A percentile compares a stretch with the other conserved stretches of the same genome.
phyloP scores from a whole-genome alignment of 306 rosid genomes.

The Fagus crenata region DNA sequence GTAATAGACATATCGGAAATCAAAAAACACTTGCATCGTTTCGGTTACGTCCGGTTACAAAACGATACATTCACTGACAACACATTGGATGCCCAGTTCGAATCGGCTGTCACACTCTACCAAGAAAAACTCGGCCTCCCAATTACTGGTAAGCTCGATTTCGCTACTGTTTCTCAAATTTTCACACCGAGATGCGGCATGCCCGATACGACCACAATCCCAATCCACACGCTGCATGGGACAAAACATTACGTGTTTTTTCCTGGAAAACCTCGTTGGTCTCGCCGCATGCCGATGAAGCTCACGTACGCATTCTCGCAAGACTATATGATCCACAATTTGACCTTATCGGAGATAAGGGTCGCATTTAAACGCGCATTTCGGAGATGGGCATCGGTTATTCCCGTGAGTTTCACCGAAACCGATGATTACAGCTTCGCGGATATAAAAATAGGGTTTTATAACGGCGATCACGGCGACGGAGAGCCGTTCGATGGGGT shows the following conservation, averaged over 20 bases:
- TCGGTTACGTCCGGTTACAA: slow-evolving; percentile 41
- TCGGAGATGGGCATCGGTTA: slow-evolving; percentile 61
- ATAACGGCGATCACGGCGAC: slow-evolving; percentile 75
- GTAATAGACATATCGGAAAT: slow-evolving; percentile 39
- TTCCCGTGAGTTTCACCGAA: slow-evolving; percentile 65
- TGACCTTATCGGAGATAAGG: slow-evolving; percentile 46
- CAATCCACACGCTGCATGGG: slow-evolving; percentile 24
- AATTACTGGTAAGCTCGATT: slow-evolving; percentile 53
- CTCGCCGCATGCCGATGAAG: slow-evolving; percentile 54
- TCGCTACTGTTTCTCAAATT: slow-evolving; percentile 41
- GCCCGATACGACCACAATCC: slow-evolving; percentile 26
- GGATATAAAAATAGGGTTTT: slow-evolving; percentile 69
- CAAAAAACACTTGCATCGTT: slow-evolving; percentile 45
- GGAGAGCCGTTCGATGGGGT: slow-evolving; percentile 84
- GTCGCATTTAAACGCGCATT: slow-evolving; percentile 49
- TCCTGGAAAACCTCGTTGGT: slow-evolving; percentile 77
- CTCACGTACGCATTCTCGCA: slow-evolving; percentile 64
- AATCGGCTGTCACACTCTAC: slow-evolving; percentile 38
- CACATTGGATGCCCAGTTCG: slow-evolving; percentile 33
- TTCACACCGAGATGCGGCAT: slow-evolving; percentile 58
- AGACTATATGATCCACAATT: slow-evolving; percentile 32
- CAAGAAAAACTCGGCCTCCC: slow-evolving; percentile 53
- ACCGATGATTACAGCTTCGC: slow-evolving; percentile 46
- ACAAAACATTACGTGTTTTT: slow-evolving; percentile 49
- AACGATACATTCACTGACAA: slow-evolving; percentile 21